Evolutionary conservation across 345 rosid genomes (phyloP).

Genomic region (Camelina laxa): DNA sequence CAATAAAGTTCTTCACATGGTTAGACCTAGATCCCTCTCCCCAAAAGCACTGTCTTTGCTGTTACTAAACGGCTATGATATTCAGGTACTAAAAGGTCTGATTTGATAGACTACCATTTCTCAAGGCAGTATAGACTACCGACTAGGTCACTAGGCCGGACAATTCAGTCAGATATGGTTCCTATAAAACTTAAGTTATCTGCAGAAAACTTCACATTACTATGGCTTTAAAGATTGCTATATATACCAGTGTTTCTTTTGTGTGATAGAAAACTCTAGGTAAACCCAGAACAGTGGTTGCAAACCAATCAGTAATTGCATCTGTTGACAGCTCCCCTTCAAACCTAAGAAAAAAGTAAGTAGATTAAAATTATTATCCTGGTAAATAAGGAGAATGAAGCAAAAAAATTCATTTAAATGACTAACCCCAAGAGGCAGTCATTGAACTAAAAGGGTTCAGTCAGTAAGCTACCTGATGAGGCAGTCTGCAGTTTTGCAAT

Average conservation of each 20-base stretch:
- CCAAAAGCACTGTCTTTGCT: conserved; percentile 11
- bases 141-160: neutral
- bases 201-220: conserved; percentile 9
- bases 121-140: conserved; percentile 15
- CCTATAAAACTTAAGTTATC: neutral
- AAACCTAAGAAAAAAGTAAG: conserved; percentile 63
- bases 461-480: conserved; percentile 64
- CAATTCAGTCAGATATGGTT: conserved; percentile 21
- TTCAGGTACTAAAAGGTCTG: conserved; percentile 2
- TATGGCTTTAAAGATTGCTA: neutral
- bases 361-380: neutral
- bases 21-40: conserved; percentile 26
- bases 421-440: neutral
- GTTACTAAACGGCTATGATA: conserved; percentile 3
- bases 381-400: conserved; percentile 6
- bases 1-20: conserved; percentile 24
- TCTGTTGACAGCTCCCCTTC: conserved; percentile 75
- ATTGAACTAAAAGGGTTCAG: neutral
- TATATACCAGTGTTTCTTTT: conserved; percentile 83
- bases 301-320: conserved; percentile 86
- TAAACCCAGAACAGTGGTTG: conserved; percentile 64
- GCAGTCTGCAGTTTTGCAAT: conserved; percentile 73
- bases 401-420: conserved; percentile 10
- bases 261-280: conserved; percentile 88
- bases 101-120: conserved; percentile 6